Base-by-base conservation (phyloP, 345 rosid genomes). In the Citropsis articulata region DNA sequence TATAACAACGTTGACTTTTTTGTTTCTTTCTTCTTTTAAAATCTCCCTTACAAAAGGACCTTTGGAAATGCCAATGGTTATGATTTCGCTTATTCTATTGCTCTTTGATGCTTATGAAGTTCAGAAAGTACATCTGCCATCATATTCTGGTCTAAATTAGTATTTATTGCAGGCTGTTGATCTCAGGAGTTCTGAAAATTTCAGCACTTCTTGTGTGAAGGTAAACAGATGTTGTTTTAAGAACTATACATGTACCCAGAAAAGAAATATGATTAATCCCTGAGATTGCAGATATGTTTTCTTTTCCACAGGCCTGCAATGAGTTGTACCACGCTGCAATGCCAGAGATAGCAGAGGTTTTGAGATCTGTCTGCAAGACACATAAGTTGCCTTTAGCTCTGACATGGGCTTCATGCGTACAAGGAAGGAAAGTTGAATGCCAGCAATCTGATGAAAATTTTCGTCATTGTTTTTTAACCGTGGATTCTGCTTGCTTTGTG, bases 381-480 rank as follows among this genome's bases (percentile, higher is more conserved):
- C 80, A 92, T 85, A 80, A 83, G 56, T 70, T 95, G 66, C 97
- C 97, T 73, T 77, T 95, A 83, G 98, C 98, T 81, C 87, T 92
- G 75, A 90, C 92, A 4, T 95, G 98, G 98, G 90, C 94, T 2
- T 88, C 91, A 12, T 91, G 95, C 74, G 83, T 81, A 65, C 83
- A 68, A 75, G 96, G 89, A 81, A 87, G 91, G 50, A 89, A 90
- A 85, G 85, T 80, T 77, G 98, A 95, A 77, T 84, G 90, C 66
- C 88, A 87, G 24, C 97, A 88, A 82, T 89, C 94, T 70, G 81
- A 85, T 73, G 92, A 87, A 85, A 95, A 86, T 83, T 84, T 80
- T 72, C 79, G 88, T 75, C 69, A 78, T 31, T 92, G 89, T 60
- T 85, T 95, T 77, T 85, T 93, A 7, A 92, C 94, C 4, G 87